phyloP scores from a whole-genome alignment of 306 rosid species.

The Cajanus cajan region DNA sequence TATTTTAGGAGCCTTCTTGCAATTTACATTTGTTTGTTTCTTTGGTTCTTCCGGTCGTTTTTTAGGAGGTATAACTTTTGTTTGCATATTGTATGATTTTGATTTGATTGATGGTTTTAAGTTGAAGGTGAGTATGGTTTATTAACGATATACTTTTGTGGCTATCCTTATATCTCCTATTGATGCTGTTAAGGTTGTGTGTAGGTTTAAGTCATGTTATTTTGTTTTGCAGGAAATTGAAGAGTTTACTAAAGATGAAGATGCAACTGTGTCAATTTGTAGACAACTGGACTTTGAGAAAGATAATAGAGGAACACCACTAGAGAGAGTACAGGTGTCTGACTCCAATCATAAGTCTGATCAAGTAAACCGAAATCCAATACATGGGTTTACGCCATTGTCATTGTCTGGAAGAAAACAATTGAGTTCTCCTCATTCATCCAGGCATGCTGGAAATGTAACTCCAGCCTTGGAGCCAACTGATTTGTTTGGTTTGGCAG shows the following conservation, averaged over 20 bases:
- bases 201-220: background rate
- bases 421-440: constrained; percentile 45
- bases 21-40: background rate
- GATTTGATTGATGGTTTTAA: background rate
- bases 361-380: constrained; percentile 33
- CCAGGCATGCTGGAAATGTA: constrained; percentile 29
- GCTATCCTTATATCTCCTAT: constrained; percentile 1
- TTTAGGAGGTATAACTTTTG: background rate
- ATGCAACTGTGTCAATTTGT: constrained; percentile 23
- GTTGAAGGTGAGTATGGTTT: constrained; percentile 16
- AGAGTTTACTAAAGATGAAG: constrained; percentile 29
- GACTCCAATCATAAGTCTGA: constrained; percentile 33
- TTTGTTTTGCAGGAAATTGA: constrained; percentile 49
- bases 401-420: constrained; percentile 32
- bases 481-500: constrained; percentile 31
- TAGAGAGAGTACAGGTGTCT: constrained; percentile 19
- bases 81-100: background rate
- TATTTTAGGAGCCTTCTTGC: background rate
- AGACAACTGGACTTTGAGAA: constrained; percentile 33
- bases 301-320: constrained; percentile 31
- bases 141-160: background rate
- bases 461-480: constrained; percentile 45
- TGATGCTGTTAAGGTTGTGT: constrained; percentile 20
- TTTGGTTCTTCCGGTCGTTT: background rate
- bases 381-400: constrained; percentile 30